Base-by-base conservation (phyloP, 805 yeast genomes). In the Clavispora phyllophila region DNA sequence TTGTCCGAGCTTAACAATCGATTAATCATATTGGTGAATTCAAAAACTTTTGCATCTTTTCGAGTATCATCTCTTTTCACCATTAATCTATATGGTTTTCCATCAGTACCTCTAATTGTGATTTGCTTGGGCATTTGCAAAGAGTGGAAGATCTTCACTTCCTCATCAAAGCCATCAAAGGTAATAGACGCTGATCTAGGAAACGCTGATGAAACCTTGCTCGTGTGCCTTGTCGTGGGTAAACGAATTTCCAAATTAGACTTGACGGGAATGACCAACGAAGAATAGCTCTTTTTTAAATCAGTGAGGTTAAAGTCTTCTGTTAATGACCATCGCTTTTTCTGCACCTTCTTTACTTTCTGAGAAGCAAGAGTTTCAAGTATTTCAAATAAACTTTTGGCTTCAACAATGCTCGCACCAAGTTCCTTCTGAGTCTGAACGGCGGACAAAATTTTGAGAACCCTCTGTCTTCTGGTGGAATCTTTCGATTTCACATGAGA, bases 11-110 rank as follows among this genome's bases (percentile, higher is more conserved):
- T 63, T 43, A 93, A 67, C 24, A 93, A 59, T 50, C 87, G 77
- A 57, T 90, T 90, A 61, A 93, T 80, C 62, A 89, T 84, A 1
- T 87, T 79, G 0, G 97, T 87, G 53, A 93, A 84, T 53, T 95
- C 93, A n/a, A 89, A 85, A 40, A 91, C 78, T 53, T 95, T 85
- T 4, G 96, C 93, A 68, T 95, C 99, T 57, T 95, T 95, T 49
- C 98, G 69, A 15, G 95, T 82, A 65, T 93, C 99, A 62, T 93
- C 99, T 48, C 81, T 76, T 57, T 93, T 93, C 53, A 95, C 82
- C 65, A 93, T 73, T 13, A 93, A 72, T 15, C 83, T 76, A 58
- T 90, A 90, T 1, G 68, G 61, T n/a, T 65, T 63, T 8, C 91
- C 90, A 62, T 91, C 87, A 2, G 87, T 79, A 0, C 98, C 99